These are phyloP conservation scores for Talaromyces sp. DNA, from an alignment of 2,329 filamentous ascomycete genomes.

Conservation along the genomic window DNA sequence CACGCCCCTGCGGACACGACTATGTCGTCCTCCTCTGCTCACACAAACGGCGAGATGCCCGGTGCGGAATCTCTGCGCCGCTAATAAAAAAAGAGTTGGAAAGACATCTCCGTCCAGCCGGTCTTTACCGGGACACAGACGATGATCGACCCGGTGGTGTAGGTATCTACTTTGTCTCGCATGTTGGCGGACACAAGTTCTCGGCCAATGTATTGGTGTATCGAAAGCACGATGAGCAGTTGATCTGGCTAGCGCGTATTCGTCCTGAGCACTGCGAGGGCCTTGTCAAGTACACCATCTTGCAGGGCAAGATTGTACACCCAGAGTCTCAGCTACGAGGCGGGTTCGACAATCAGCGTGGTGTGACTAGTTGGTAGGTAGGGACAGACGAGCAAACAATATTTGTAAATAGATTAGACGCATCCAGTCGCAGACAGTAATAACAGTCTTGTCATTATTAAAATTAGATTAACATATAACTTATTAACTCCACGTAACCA, in stretches of 20 bases:
- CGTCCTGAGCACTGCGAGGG: constrained; percentile 83
- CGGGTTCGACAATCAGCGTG: constrained; percentile 72
- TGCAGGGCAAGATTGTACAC: constrained; percentile 87
- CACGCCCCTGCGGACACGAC: constrained; percentile 68
- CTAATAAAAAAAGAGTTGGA: constrained; percentile 76
- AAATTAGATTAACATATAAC: not conserved
- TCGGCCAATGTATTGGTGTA: constrained; percentile 88
- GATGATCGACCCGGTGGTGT: constrained; percentile 81
- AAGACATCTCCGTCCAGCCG: constrained; percentile 73
- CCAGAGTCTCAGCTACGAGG: constrained; percentile 75
- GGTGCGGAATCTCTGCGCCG: constrained; percentile 85
- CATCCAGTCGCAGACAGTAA: not conserved
- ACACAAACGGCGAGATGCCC: constrained; percentile 80
- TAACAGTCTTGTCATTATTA: not conserved
- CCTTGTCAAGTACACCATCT: constrained; percentile 74
- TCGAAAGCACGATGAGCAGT: constrained; percentile 46
- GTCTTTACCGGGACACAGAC: constrained; percentile 73
- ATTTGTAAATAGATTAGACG: not conserved
- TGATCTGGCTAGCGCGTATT: constrained; percentile 86
- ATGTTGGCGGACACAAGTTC: constrained; percentile 93
- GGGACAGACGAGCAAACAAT: not conserved
- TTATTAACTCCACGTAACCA: not conserved
- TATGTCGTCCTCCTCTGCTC: constrained; percentile 86
- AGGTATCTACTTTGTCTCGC: constrained; percentile 86
- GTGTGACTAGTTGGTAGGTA: constrained; percentile 60